Percentiles rank a stretch among this genome's conserved stretches.
Evolutionary conservation across 106 monocot species (phyloP).

Genomic region (Narthecium ossifragum): DNA sequence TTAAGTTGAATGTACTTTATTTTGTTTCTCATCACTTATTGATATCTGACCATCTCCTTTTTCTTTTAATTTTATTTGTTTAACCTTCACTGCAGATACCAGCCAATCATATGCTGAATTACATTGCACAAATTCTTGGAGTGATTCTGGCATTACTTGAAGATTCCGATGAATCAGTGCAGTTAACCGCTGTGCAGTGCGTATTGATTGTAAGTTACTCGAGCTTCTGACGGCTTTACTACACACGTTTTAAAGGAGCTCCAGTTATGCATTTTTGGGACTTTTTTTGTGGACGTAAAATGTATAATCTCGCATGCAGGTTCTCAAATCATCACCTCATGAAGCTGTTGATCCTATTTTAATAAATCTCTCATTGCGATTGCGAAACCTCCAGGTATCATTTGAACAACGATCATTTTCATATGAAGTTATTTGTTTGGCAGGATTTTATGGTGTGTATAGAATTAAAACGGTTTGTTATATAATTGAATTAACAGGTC

Average conservation of each 20-base stretch:
- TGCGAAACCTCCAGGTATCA: slow-evolving; percentile 96
- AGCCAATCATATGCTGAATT: slow-evolving; percentile 45
- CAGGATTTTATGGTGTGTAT: no score
- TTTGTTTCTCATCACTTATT: no score
- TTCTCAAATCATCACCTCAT: slow-evolving; percentile 57
- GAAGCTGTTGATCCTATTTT: slow-evolving; percentile 78
- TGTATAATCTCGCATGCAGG: slow-evolving; percentile 41
- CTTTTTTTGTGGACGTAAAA: no score
- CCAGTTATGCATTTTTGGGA: no score
- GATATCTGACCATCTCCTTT: not conserved
- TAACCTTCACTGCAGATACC: slow-evolving; percentile 58
- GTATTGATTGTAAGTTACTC: slow-evolving; percentile 53
- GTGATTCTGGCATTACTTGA: slow-evolving; percentile 93
- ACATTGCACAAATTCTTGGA: slow-evolving; percentile 75
- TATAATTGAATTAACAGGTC: no score
- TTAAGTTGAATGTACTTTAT: no score
- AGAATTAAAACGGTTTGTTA: no score
- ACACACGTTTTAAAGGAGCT: no score
- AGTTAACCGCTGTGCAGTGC: slow-evolving; percentile 88
- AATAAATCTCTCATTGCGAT: slow-evolving; percentile 62
- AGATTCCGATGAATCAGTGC: slow-evolving; percentile 86
- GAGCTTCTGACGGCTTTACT: not conserved
- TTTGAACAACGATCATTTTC: no score
- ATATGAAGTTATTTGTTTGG: no score
- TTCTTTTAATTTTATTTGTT: not conserved